These are phyloP conservation scores for Solanum tarapatanum DNA, from an alignment of 257 asterid species.

Conservation along the genomic window DNA sequence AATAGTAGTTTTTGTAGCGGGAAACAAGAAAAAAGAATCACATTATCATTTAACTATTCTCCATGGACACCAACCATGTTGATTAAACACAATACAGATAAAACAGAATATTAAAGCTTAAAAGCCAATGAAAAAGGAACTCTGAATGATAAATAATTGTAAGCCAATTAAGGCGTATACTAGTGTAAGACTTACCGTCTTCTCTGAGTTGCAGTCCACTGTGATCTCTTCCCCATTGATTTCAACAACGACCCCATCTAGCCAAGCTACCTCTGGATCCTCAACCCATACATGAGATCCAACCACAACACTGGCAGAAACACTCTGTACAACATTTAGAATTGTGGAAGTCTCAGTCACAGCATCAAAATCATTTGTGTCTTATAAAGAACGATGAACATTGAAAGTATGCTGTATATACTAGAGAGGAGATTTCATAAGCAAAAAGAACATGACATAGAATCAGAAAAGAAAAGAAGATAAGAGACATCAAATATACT, in stretches of 20 bases:
- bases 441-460: background rate
- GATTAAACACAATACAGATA: background rate
- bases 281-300: constrained; percentile 96
- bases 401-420: background rate
- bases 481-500: background rate
- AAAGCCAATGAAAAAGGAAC: background rate
- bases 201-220: constrained; percentile 56
- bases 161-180: background rate
- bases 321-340: constrained; percentile 41
- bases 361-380: background rate
- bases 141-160: background rate
- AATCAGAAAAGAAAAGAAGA: background rate
- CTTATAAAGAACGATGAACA: background rate
- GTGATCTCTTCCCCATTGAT: constrained; percentile 54
- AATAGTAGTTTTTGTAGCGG: background rate
- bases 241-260: constrained; percentile 68
- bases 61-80: background rate
- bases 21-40: background rate
- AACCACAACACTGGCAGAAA: constrained; percentile 43
- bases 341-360: background rate
- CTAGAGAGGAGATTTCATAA: background rate
- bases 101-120: background rate
- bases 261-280: constrained; percentile 86
- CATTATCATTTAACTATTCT: background rate
- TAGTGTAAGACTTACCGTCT: constrained; percentile 40